phyloP scores from a whole-genome alignment of 1,284 basidiomycete species.

The Leccinum solheimii region DNA sequence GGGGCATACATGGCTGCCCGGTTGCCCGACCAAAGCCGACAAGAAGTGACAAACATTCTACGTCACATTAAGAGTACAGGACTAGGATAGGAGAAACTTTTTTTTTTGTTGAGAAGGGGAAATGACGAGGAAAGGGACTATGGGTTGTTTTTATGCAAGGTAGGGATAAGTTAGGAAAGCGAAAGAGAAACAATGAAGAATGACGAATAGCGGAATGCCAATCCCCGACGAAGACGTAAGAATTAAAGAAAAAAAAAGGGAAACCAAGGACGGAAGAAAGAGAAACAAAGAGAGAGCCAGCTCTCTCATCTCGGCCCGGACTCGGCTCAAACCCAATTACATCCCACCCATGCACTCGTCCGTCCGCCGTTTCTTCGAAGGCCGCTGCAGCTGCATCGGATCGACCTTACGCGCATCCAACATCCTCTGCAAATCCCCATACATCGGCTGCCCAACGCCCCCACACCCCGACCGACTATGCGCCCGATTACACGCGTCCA shows the following conservation, averaged over 20 bases:
- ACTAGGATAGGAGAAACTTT: too few relatives aligned
- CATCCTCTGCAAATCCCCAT: constrained; percentile 30
- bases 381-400: constrained; percentile 15
- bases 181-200: neutral
- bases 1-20: neutral
- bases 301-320: neutral
- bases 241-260: neutral
- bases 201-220: neutral
- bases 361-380: constrained; percentile 34
- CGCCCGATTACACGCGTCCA: constrained; percentile 38
- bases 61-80: neutral
- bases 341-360: constrained; percentile 23
- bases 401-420: constrained; percentile 32
- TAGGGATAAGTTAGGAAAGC: neutral
- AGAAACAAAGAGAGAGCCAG: neutral
- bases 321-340: neutral
- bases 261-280: neutral
- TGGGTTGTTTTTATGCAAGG: neutral
- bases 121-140: neutral
- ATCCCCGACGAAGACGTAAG: neutral
- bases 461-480: constrained; percentile 34
- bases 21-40: too few relatives aligned
- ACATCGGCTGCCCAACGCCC: constrained; percentile 35
- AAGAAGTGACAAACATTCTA: neutral
- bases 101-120: neutral